These are phyloP conservation scores for Tolypocladium guangdongense DNA, from an alignment of 2,329 filamentous ascomycete species.

Conservation along the genomic window DNA sequence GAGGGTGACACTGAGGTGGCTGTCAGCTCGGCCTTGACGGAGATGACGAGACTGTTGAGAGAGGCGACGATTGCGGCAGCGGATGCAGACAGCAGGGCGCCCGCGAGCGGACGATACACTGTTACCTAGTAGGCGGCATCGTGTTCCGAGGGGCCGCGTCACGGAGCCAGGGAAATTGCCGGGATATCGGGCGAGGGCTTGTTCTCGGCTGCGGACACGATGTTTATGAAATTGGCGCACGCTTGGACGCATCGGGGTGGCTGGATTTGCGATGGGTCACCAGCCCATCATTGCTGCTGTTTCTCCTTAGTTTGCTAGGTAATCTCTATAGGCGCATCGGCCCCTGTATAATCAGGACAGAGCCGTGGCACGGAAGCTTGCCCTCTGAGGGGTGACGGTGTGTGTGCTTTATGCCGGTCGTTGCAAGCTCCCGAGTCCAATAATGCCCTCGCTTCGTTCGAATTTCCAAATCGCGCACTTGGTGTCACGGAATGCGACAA, in stretches of 20 bases:
- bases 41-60: conserved; percentile 76
- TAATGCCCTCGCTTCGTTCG: background rate
- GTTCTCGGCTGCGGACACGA: background rate
- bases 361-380: background rate
- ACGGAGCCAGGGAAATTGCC: background rate
- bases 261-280: background rate
- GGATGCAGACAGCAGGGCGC: conserved; percentile 72
- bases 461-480: background rate
- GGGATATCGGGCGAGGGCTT: background rate
- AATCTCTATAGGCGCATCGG: background rate
- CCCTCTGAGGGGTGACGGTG: background rate
- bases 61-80: conserved; percentile 85
- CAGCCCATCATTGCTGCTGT: background rate
- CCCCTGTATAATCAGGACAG: background rate
- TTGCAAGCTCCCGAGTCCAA: background rate
- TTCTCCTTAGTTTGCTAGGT: background rate
- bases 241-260: background rate
- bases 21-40: conserved; percentile 81
- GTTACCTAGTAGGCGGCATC: conserved; percentile 49
- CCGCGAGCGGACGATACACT: conserved; percentile 73
- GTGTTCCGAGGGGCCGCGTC: background rate
- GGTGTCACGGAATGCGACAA: background rate
- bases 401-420: background rate
- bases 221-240: background rate
- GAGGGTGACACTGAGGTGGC: conserved; percentile 93